phyloP scores from a whole-genome alignment of 1,284 basidiomycete genomes.

The Cerioporus squamosus region DNA sequence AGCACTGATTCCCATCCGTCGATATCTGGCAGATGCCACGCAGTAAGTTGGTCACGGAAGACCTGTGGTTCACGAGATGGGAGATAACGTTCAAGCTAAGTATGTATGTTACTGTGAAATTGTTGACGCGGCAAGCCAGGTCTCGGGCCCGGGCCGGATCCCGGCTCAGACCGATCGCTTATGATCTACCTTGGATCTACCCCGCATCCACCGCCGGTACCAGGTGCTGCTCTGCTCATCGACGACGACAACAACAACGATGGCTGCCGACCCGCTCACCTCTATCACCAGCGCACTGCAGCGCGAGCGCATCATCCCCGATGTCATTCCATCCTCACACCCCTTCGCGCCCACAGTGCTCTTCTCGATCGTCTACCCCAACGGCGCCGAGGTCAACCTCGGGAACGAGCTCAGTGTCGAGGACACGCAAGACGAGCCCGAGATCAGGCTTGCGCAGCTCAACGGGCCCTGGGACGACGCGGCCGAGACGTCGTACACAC shows the following conservation, averaged over 20 bases:
- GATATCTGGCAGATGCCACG: too few species aligned
- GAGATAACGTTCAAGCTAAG: too few species aligned
- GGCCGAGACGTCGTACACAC: conserved; percentile 54
- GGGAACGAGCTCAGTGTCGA: conserved; percentile 53
- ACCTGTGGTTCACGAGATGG: too few species aligned
- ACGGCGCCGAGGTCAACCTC: conserved; percentile 50
- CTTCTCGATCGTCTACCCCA: conserved; percentile 57
- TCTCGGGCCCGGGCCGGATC: too few species aligned
- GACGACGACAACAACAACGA: not conserved
- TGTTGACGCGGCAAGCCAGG: too few species aligned
- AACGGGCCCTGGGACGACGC: conserved; percentile 37
- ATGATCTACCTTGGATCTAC: too few species aligned
- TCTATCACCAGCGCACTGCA: conserved; percentile 45
- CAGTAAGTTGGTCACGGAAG: too few species aligned
- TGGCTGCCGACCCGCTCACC: conserved; percentile 43
- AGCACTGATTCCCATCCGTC: too few species aligned
- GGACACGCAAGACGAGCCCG: conserved; percentile 57
- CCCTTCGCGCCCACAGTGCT: conserved; percentile 54
- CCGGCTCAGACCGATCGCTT: too few species aligned
- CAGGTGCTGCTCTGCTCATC: too few species aligned
- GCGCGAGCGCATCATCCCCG: conserved; percentile 53
- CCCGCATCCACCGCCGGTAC: too few species aligned
- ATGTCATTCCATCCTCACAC: conserved; percentile 48
- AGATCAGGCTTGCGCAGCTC: conserved; percentile 53
- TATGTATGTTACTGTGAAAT: too few species aligned